Percentiles rank a stretch among this genome's conserved stretches.
Evolutionary conservation across 1,284 basidiomycete species (phyloP).

Genomic region (Coniophora puteana): DNA sequence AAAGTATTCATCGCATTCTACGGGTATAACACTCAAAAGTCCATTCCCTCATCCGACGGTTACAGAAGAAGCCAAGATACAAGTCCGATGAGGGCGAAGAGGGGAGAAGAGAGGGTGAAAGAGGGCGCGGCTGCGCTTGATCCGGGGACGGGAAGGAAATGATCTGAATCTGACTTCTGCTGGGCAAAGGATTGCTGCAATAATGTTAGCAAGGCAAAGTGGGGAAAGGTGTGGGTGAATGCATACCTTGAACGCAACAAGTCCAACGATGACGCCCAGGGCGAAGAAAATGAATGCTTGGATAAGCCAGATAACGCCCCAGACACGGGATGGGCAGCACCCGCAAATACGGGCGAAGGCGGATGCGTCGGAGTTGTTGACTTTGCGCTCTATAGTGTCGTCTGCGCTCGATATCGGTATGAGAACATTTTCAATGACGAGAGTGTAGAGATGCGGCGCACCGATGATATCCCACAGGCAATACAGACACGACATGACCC

Average conservation of each 20-base stretch:
- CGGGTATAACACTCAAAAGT: neutral
- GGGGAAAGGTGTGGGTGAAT: neutral
- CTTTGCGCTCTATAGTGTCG: constrained; percentile 87
- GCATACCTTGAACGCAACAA: constrained; percentile 81
- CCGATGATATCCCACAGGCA: constrained; percentile 86
- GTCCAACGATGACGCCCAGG: constrained; percentile 77
- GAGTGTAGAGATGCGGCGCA: constrained; percentile 24
- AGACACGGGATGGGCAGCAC: constrained; percentile 74
- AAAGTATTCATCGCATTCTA: no score
- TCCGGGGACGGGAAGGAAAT: constrained; percentile 67
- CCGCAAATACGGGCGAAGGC: constrained; percentile 88
- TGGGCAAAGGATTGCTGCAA: constrained; percentile 50
- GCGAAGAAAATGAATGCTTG: constrained; percentile 81
- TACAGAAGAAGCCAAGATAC: constrained; percentile 24
- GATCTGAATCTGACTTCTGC: constrained; percentile 45
- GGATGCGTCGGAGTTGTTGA: constrained; percentile 89
- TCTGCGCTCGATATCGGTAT: constrained; percentile 46
- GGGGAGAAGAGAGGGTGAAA: constrained; percentile 13
- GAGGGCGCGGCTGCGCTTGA: constrained; percentile 32
- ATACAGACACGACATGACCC: constrained; percentile 93
- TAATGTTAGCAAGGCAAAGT: constrained; percentile 8
- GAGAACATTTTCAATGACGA: constrained; percentile 2
- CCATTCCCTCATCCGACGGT: neutral
- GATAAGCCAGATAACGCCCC: constrained; percentile 91
- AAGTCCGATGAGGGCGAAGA: constrained; percentile 17